Percentiles rank a stretch among this genome's conserved stretches.
Evolutionary conservation across 2,329 filamentous ascomycete genomes (phyloP).

Genomic region (Fusarium nisikadoi): DNA sequence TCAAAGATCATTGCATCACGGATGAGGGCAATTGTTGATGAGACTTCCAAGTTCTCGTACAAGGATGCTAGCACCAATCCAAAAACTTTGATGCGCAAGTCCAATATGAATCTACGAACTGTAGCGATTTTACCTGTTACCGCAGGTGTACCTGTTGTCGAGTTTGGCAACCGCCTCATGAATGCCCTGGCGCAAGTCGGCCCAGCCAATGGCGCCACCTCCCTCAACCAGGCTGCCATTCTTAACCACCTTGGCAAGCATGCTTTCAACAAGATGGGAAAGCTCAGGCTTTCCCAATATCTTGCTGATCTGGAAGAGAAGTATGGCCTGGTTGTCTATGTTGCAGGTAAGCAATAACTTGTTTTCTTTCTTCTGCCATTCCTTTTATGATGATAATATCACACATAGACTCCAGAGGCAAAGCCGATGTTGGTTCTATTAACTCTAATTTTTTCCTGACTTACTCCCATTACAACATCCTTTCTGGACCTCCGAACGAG

Average conservation of each 20-base stretch:
- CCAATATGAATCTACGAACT: constrained; percentile 90
- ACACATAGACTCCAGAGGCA: constrained; percentile 58
- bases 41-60: constrained; percentile 74
- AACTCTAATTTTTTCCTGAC: constrained; percentile 78
- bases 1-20: constrained; percentile 97
- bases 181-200: constrained; percentile 91
- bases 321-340: constrained; percentile 93
- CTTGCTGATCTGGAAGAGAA: constrained; percentile 97
- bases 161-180: constrained; percentile 91
- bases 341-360: constrained; percentile 72
- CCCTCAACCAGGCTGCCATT: constrained; percentile 92
- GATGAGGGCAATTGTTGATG: constrained; percentile 89
- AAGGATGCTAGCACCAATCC: constrained; percentile 71
- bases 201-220: constrained; percentile 87
- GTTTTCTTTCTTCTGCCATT: constrained; percentile 5
- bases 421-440: constrained; percentile 64
- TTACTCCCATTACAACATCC: not conserved
- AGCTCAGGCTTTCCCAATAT: constrained; percentile 94
- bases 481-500: constrained; percentile 8
- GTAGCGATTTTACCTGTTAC: constrained; percentile 93
- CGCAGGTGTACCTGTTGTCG: constrained; percentile 89
- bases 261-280: constrained; percentile 97
- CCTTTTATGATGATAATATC: constrained; percentile 62
- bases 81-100: constrained; percentile 71
- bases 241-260: constrained; percentile 94